Evolutionary conservation across 768 basidiomycete genomes (phyloP).

Genomic region (Hygrophorus russula): DNA sequence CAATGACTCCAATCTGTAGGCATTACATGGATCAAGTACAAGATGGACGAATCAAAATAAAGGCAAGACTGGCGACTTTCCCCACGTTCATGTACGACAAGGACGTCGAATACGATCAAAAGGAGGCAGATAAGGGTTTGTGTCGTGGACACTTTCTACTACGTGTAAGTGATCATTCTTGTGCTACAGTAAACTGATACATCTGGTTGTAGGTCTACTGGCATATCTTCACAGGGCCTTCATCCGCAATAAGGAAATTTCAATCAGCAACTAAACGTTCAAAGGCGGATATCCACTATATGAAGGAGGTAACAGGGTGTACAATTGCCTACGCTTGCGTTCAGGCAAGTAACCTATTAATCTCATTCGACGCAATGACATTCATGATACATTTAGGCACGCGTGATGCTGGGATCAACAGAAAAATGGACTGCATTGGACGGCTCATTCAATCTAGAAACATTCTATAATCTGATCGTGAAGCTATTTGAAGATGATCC

Average conservation of each 20-base stretch:
- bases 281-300: neutral
- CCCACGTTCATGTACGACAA: conserved; percentile 7
- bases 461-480: too few relatives aligned
- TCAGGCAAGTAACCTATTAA: too few relatives aligned
- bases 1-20: conserved; percentile 1
- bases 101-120: neutral
- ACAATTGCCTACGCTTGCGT: too few relatives aligned
- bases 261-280: conserved; percentile 1
- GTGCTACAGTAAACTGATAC: neutral
- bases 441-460: too few relatives aligned
- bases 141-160: too few relatives aligned
- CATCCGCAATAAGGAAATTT: too few relatives aligned
- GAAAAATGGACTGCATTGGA: too few relatives aligned
- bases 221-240: conserved; percentile 5
- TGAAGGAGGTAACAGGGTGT: neutral
- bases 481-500: too few relatives aligned
- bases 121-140: too few relatives aligned
- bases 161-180: neutral
- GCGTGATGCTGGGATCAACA: too few relatives aligned
- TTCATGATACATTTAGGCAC: too few relatives aligned
- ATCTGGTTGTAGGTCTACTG: conserved; percentile 1
- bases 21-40: conserved; percentile 2
- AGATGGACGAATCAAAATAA: conserved; percentile 2
- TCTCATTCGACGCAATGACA: too few relatives aligned
- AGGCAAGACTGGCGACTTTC: conserved; percentile 1